Evolutionary conservation across 2,329 filamentous ascomycete genomes (phyloP), one percentile per base, ranked within the genome.

Genomic region (Hymenoscyphus linearis): DNA sequence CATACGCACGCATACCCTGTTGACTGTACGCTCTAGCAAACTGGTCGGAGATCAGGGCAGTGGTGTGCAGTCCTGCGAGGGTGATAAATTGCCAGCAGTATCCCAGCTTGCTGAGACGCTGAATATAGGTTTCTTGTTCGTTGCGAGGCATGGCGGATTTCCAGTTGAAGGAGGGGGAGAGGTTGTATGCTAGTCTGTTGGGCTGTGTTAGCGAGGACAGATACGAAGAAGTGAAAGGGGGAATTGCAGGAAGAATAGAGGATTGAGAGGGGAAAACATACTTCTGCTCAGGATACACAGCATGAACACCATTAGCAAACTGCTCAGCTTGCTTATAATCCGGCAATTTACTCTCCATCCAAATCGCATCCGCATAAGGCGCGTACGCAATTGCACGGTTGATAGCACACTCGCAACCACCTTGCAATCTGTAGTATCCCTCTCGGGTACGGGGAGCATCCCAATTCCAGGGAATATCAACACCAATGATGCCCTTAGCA

Each of bases 11-110:
- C 93, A 99, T 99, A 61, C 93, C 93, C 63, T 88, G 80, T 75
- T 85, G 80, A 61, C 88, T 82, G 75, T 90, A 99, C 55, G 91
- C 90, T 74, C 86, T 85, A 63, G 91, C 87, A 78, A 99, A 99
- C 65, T 88, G 86, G 78, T 98, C 86, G 71, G 88, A 88, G 78
- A 96, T 96, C 58, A 99, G 85, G 40, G 93, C 95, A 3, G 91
- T 97, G 65, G 91, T 96, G 82, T 99, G 95, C 73, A 99, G 83
- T 68, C 95, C 95, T 4, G 93, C 95, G 54, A 99, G 85, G n/a
- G 95, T 99, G 81, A 99, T 99, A 82, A 99, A 99, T 78, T 99
- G 95, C 95, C 95, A 99, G 85, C 91, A 96, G 85, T 99, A 99
- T 65, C 95, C 95, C 55, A 99, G 85, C 65, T 80, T 73, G 64